Conservation (phyloP, 352 stramenopile genomes). For the Pythium scleroteichum region DNA sequence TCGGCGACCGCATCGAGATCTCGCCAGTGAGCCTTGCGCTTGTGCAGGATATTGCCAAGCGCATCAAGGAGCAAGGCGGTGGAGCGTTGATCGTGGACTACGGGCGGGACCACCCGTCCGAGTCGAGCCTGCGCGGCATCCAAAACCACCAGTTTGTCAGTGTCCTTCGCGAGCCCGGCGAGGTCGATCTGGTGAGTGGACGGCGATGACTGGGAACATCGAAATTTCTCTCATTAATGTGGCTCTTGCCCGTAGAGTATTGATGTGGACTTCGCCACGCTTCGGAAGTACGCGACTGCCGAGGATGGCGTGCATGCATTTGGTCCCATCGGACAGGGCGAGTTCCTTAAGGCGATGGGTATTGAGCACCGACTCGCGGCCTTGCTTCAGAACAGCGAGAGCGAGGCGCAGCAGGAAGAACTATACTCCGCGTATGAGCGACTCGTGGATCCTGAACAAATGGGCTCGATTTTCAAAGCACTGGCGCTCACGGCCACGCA, state of each 20-base stretch:
- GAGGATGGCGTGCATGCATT: slow-evolving; percentile 69
- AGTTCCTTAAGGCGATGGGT: slow-evolving; percentile 95
- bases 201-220: background rate
- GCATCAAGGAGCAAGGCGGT: slow-evolving; percentile 82
- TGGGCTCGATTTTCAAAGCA: slow-evolving; percentile 95
- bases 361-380: slow-evolving; percentile 91
- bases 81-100: slow-evolving; percentile 95
- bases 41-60: slow-evolving; percentile 90
- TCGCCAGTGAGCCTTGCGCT: slow-evolving; percentile 91
- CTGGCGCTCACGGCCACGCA: slow-evolving; percentile 81
- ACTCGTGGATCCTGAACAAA: slow-evolving; percentile 90
- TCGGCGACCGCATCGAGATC: slow-evolving; percentile 93
- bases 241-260: slow-evolving; percentile 51
- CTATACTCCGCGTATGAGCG: slow-evolving; percentile 92
- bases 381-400: slow-evolving; percentile 85
- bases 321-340: slow-evolving; percentile 89
- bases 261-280: slow-evolving; percentile 87
- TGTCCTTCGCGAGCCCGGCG: slow-evolving; percentile 88
- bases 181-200: slow-evolving; percentile 88
- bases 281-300: slow-evolving; percentile 57
- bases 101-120: slow-evolving; percentile 88
- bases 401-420: slow-evolving; percentile 85
- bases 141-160: slow-evolving; percentile 94
- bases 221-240: too few species aligned
- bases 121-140: slow-evolving; percentile 93